phyloP scores from a whole-genome alignment of 169 alveolate species.

The Cystoisospora suis region DNA sequence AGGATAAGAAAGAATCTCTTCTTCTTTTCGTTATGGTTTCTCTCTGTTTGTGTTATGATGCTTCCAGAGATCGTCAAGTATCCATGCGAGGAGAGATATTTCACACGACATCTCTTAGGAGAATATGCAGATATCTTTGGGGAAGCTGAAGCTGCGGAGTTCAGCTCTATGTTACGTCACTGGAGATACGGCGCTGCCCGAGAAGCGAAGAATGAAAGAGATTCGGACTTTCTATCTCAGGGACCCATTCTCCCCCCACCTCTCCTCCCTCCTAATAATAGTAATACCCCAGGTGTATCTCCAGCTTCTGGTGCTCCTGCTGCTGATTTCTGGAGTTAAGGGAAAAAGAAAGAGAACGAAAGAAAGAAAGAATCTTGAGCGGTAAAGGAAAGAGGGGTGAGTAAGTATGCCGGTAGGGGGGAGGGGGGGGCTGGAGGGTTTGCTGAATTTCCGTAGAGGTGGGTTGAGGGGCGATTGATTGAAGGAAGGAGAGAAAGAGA shows the following conservation, averaged over 20 bases:
- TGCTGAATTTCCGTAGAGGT: too few species aligned
- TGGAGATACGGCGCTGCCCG: conserved; percentile 67
- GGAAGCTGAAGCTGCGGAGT: conserved; percentile 44
- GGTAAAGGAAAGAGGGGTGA: too few species aligned
- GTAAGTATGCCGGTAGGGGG: too few species aligned
- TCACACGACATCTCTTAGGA: conserved; percentile 32
- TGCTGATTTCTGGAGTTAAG: conserved; percentile 21
- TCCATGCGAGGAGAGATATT: conserved; percentile 50
- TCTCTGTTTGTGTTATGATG: background rate
- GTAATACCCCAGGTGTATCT: too few species aligned
- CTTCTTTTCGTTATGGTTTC: background rate
- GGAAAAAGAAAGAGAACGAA: too few species aligned
- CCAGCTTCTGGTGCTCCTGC: background rate
- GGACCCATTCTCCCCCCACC: background rate
- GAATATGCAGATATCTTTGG: conserved; percentile 50
- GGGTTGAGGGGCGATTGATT: too few species aligned
- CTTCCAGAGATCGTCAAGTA: conserved; percentile 58
- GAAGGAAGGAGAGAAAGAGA: too few species aligned
- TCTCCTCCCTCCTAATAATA: background rate
- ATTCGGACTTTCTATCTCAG: background rate
- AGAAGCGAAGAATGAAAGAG: conserved; percentile 48
- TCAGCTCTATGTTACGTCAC: conserved; percentile 33
- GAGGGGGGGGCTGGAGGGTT: too few species aligned
- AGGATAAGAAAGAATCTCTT: too few species aligned
- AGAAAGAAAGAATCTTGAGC: too few species aligned